phyloP scores from a whole-genome alignment of 306 rosid genomes.

The Castanea crenata region DNA sequence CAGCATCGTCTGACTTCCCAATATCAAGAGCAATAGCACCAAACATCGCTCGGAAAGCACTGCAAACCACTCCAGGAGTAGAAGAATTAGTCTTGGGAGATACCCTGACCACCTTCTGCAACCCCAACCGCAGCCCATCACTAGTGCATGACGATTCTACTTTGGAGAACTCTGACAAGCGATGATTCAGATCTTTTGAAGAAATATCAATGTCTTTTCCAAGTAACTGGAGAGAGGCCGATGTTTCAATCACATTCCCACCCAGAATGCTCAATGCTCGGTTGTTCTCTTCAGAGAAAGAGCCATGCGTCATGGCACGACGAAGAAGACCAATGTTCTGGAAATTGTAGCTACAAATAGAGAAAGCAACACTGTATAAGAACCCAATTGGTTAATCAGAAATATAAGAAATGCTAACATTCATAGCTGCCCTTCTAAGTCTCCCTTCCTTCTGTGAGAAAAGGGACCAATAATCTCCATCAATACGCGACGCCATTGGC shows the following conservation, averaged over 20 bases:
- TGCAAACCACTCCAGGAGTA: constrained; percentile 52
- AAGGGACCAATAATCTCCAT: too few relatives aligned
- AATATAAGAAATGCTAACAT: neutral
- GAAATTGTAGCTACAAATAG: constrained; percentile 48
- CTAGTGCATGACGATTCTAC: constrained; percentile 53
- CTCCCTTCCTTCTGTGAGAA: too few relatives aligned
- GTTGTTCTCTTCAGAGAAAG: constrained; percentile 82
- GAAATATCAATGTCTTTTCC: constrained; percentile 49
- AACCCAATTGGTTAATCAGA: neutral
- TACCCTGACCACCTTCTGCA: constrained; percentile 62
- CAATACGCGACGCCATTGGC: too few relatives aligned
- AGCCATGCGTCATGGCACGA: constrained; percentile 79
- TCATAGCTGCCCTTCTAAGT: too few relatives aligned
- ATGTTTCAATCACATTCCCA: constrained; percentile 41
- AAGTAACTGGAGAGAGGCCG: constrained; percentile 34
- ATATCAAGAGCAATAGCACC: constrained; percentile 68
- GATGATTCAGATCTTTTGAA: constrained; percentile 41
- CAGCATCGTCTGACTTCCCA: constrained; percentile 46
- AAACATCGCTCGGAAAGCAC: constrained; percentile 70
- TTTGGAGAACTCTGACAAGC: constrained; percentile 35
- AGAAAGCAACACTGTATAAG: neutral
- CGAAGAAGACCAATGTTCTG: constrained; percentile 47
- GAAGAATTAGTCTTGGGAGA: constrained; percentile 64
- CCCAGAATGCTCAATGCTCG: constrained; percentile 61
- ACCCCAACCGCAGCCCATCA: constrained; percentile 40